Evolutionary conservation across 352 stramenopile species (phyloP).

Genomic region (Lagenidium sp.): DNA sequence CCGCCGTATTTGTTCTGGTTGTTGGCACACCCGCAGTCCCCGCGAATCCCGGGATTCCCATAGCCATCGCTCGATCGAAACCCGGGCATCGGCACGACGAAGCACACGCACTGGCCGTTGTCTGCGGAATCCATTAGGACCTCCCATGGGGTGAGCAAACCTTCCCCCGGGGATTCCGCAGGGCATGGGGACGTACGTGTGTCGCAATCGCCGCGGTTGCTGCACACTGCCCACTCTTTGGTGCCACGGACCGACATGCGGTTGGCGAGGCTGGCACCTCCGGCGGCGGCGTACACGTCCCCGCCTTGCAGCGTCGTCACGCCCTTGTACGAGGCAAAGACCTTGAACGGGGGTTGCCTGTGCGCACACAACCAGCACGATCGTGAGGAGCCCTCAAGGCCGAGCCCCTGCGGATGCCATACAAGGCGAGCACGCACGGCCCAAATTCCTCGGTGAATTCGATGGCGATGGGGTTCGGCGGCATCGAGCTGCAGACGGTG

Average conservation of each 20-base stretch:
- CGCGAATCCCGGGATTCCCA: slow-evolving; percentile 75
- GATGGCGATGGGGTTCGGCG: slow-evolving; percentile 41
- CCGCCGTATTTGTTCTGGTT: slow-evolving; percentile 71
- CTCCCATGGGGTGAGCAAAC: slow-evolving; percentile 10
- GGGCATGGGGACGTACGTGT: too few species aligned
- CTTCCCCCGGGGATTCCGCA: slow-evolving; percentile 15
- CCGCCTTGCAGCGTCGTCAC: slow-evolving; percentile 29
- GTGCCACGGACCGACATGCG: slow-evolving; percentile 55
- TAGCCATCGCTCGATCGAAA: slow-evolving; percentile 83
- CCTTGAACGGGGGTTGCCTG: slow-evolving; percentile 56
- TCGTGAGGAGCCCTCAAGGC: too few species aligned
- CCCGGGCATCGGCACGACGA: slow-evolving; percentile 53
- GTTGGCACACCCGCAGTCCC: slow-evolving; percentile 88
- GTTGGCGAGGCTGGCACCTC: slow-evolving; percentile 28
- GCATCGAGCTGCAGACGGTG: slow-evolving; percentile 29
- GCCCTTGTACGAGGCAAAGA: slow-evolving; percentile 26
- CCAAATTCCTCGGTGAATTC: slow-evolving; percentile 57
- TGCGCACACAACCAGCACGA: too few species aligned
- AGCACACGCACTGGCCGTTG: slow-evolving; percentile 44
- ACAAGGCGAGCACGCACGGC: slow-evolving; percentile 32
- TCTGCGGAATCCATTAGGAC: slow-evolving; percentile 8
- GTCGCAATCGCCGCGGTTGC: slow-evolving; percentile 85
- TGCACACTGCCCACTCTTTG: slow-evolving; percentile 87
- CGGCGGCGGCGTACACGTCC: slow-evolving; percentile 35
- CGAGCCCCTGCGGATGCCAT: too few species aligned